Percentiles rank a stretch among this genome's conserved stretches.
Evolutionary conservation across 1,284 basidiomycete species (phyloP).

Genomic region (Apiotrichum gracile): DNA sequence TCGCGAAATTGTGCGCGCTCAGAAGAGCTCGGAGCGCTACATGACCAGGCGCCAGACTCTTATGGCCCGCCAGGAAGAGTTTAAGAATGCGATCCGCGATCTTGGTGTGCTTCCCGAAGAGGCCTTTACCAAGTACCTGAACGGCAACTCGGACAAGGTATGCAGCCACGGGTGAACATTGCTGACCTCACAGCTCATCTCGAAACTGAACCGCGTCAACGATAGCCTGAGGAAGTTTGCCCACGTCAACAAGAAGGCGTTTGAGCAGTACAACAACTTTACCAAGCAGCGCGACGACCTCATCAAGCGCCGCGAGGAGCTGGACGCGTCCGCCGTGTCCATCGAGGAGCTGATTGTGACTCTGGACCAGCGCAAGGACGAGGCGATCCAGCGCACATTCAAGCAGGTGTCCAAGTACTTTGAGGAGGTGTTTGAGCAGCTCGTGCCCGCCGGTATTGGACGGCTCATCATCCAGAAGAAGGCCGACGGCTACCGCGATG

Average conservation of each 20-base stretch:
- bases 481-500: conserved; percentile 55
- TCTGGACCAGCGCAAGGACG: conserved; percentile 94
- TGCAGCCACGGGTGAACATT: background rate
- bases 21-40: conserved; percentile 92
- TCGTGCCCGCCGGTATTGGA: conserved; percentile 92
- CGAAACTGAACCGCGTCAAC: conserved; percentile 82
- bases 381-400: conserved; percentile 96
- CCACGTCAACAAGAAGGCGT: conserved; percentile 99
- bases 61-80: conserved; percentile 77
- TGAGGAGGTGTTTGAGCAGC: conserved; percentile 90
- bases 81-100: conserved; percentile 89
- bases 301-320: conserved; percentile 74
- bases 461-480: conserved; percentile 84
- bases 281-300: conserved; percentile 95
- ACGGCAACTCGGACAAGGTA: conserved; percentile 66
- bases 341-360: conserved; percentile 94
- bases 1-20: conserved; percentile 76
- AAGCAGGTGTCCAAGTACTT: conserved; percentile 97
- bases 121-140: conserved; percentile 90
- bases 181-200: conserved; percentile 71
- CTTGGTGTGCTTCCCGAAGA: conserved; percentile 95
- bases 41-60: conserved; percentile 85
- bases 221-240: conserved; percentile 92
- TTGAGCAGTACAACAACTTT: conserved; percentile 96
- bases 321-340: conserved; percentile 79